Evolutionary conservation across 208 protist species (phyloP).

Genomic region (Crithidia sp.): DNA sequence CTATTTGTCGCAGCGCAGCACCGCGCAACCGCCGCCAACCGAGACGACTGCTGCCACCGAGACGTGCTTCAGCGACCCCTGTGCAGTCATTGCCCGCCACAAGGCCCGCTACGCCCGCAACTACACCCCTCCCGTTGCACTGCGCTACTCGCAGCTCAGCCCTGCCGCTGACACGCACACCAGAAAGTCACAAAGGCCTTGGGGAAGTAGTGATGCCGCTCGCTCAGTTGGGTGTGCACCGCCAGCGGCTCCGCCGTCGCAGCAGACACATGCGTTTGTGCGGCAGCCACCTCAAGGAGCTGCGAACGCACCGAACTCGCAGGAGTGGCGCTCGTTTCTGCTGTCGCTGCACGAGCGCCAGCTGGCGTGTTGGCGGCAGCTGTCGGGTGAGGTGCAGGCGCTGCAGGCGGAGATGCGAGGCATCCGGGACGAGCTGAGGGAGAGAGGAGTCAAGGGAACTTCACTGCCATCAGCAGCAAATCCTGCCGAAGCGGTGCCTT

Average conservation of each 20-base stretch:
- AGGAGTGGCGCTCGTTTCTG: conserved; percentile 6
- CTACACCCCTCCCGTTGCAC: conserved; percentile 15
- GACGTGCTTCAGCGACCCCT: not conserved
- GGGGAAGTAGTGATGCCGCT: not conserved
- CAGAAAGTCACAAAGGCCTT: not conserved
- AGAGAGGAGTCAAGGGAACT: not conserved
- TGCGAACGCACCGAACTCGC: not conserved
- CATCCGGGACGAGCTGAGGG: conserved; percentile 3
- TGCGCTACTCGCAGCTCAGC: conserved; percentile 10
- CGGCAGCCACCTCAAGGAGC: not conserved
- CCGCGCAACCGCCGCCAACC: not conserved
- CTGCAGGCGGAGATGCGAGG: conserved; percentile 15
- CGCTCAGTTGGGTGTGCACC: not conserved
- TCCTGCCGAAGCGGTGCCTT: not conserved
- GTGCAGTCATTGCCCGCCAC: conserved; percentile 18
- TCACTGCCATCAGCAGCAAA: not conserved
- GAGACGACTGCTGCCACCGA: not conserved
- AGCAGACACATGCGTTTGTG: not conserved
- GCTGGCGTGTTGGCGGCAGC: conserved; percentile 28
- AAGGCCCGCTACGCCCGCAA: conserved; percentile 28
- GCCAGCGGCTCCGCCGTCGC: not conserved
- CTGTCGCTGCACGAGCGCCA: conserved; percentile 27
- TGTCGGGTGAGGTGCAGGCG: conserved; percentile 13
- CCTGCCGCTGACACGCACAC: not conserved
- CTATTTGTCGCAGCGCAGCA: not conserved